These are phyloP conservation scores for Bertia moriformis DNA, from an alignment of 2,329 filamentous ascomycete species.

Conservation along the genomic window DNA sequence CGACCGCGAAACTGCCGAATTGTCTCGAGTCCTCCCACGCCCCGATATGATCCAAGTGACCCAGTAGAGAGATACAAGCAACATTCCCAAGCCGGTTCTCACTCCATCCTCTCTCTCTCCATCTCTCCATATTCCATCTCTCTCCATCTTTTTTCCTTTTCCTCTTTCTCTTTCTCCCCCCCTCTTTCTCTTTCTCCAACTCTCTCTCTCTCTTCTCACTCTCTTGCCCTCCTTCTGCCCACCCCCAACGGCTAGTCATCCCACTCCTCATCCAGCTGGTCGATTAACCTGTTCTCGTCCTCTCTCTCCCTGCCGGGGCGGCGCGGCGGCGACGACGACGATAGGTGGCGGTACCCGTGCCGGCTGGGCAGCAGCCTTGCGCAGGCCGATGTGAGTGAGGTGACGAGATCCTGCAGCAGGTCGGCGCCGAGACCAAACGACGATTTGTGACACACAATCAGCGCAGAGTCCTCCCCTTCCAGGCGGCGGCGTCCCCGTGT, in stretches of 20 bases:
- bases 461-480: background rate
- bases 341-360: conserved; percentile 54
- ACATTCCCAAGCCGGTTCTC: too few relatives aligned
- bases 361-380: conserved; percentile 47
- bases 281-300: conserved; percentile 85
- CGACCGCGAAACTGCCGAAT: too few relatives aligned
- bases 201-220: too few relatives aligned
- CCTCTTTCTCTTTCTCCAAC: too few relatives aligned
- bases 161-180: too few relatives aligned
- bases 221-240: too few relatives aligned
- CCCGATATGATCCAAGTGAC: too few relatives aligned
- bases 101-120: too few relatives aligned
- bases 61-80: too few relatives aligned
- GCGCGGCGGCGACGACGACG: conserved; percentile 34
- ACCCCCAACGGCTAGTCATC: conserved; percentile 62
- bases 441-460: background rate
- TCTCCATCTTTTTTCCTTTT: too few relatives aligned
- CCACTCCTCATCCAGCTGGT: conserved; percentile 95
- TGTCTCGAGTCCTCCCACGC: too few relatives aligned
- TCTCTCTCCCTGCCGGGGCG: conserved; percentile 38
- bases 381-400: conserved; percentile 58
- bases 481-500: background rate
- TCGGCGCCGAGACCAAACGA: background rate
- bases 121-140: too few relatives aligned
- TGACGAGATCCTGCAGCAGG: conserved; percentile 40